phyloP scores from a whole-genome alignment of 75 land plant genomes.

The Isoetes taiwanensis region DNA sequence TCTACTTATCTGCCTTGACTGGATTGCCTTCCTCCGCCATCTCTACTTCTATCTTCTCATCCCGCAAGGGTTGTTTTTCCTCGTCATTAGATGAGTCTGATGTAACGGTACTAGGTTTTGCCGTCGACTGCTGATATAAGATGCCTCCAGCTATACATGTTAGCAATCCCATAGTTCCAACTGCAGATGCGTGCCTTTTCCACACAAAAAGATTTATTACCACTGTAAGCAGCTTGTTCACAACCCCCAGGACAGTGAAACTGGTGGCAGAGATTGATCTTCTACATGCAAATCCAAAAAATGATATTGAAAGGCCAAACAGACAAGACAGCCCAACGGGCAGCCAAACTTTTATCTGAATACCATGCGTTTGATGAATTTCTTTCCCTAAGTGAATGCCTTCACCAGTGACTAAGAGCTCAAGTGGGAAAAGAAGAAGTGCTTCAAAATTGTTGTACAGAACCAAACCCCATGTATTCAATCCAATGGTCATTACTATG shows the following conservation, averaged over 20 bases:
- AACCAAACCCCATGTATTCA: constrained; percentile 91
- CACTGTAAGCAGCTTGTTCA: constrained; percentile 83
- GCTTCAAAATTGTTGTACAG: constrained; percentile 93
- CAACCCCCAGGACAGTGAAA: constrained; percentile 89
- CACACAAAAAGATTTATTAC: constrained; percentile 83
- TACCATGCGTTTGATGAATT: too few species aligned
- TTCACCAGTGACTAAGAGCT: constrained; percentile 82
- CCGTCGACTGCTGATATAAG: constrained; percentile 67
- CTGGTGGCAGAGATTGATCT: constrained; percentile 83
- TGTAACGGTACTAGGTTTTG: constrained; percentile 6
- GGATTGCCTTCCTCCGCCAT: too few species aligned
- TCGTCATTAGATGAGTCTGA: neutral
- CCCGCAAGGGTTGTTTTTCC: constrained; percentile 11
- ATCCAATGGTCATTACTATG: constrained; percentile 88
- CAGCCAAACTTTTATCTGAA: constrained; percentile 59
- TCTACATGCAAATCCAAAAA: constrained; percentile 90
- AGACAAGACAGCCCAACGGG: constrained; percentile 78
- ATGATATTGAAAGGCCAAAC: constrained; percentile 83
- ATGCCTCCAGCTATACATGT: constrained; percentile 84
- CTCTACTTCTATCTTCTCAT: too few species aligned
- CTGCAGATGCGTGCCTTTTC: constrained; percentile 71
- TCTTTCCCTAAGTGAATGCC: constrained; percentile 54
- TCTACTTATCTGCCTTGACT: too few species aligned
- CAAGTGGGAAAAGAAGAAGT: constrained; percentile 67
- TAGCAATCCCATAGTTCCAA: constrained; percentile 74